Percentiles rank a stretch among this genome's conserved stretches.
phyloP scores from a whole-genome alignment of 305 asterid genomes.

The Fraxinus baroniana region DNA sequence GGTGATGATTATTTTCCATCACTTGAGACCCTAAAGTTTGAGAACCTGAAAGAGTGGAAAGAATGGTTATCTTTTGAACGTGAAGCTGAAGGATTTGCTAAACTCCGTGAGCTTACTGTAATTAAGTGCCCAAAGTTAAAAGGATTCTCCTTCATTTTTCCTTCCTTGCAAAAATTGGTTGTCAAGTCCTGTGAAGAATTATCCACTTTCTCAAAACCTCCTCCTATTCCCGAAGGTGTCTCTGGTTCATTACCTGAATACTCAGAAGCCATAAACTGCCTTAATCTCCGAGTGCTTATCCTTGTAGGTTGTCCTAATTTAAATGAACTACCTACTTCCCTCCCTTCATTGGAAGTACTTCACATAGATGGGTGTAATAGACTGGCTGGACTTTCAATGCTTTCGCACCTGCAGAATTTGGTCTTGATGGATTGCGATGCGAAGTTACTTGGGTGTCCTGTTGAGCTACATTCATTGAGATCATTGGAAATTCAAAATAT shows the following conservation, averaged over 20 bases:
- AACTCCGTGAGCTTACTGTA: slow-evolving; percentile 7
- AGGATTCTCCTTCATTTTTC: neutral
- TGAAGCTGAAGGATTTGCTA: neutral
- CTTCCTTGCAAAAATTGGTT: neutral
- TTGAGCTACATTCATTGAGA: neutral
- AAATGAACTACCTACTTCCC: neutral
- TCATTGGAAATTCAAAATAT: neutral
- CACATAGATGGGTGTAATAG: neutral
- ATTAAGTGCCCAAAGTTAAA: slow-evolving; percentile 17
- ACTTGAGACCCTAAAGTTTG: slow-evolving; percentile 25
- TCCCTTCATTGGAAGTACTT: neutral
- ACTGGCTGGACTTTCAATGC: neutral
- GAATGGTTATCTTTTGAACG: neutral
- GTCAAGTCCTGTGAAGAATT: neutral
- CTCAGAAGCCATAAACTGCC: neutral
- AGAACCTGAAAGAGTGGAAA: slow-evolving; percentile 12
- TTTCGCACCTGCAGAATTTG: neutral
- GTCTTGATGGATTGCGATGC: neutral
- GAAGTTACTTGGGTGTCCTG: neutral
- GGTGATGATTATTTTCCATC: slow-evolving; percentile 32
- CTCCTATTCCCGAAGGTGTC: neutral
- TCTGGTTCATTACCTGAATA: neutral
- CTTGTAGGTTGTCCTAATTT: neutral
- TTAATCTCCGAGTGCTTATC: neutral
- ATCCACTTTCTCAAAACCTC: neutral